These are phyloP conservation scores for Phaeolepiota aurea DNA, from an alignment of 768 basidiomycete genomes.

Conservation along the genomic window DNA sequence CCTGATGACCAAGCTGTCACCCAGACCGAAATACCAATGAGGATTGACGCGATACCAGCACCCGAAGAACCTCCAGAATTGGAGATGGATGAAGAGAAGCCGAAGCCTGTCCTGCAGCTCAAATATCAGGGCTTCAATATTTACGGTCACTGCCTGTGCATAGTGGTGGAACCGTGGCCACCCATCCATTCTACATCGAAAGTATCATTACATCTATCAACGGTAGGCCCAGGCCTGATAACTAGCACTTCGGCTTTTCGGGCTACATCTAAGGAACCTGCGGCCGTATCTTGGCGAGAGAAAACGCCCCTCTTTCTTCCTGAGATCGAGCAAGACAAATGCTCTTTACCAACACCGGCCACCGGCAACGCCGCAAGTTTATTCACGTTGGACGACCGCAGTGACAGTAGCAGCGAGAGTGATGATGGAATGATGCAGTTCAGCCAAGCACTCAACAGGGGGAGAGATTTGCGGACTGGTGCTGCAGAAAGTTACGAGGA, in stretches of 20 bases:
- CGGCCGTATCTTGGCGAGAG: conserved; percentile 16
- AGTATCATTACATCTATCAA: not conserved
- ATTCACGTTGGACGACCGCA: conserved; percentile 10
- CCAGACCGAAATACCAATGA: not conserved
- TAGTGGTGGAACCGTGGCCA: conserved; percentile 81
- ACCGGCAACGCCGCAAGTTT: not conserved
- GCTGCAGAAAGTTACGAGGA: conserved; percentile 70
- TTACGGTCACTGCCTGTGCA: conserved; percentile 65
- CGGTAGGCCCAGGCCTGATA: no score
- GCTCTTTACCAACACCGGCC: conserved; percentile 28
- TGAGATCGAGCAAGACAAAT: conserved; percentile 37
- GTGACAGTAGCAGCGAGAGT: conserved; percentile 21
- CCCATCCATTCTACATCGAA: conserved; percentile 29
- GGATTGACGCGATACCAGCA: not conserved
- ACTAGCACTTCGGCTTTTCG: not conserved
- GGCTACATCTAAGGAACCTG: not conserved
- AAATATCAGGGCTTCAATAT: conserved; percentile 66
- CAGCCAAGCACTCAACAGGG: conserved; percentile 60
- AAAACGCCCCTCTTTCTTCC: conserved; percentile 71
- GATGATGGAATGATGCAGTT: conserved; percentile 62
- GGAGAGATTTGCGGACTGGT: conserved; percentile 47
- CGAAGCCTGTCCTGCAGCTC: conserved; percentile 59
- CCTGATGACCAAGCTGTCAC: not conserved
- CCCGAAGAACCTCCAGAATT: not conserved
- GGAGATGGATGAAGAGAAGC: conserved; percentile 58